Evolutionary conservation across 2,329 filamentous ascomycete genomes (phyloP), one percentile per base, ranked within the genome.

Genomic region (Paraphaeosphaeria sporulosa): DNA sequence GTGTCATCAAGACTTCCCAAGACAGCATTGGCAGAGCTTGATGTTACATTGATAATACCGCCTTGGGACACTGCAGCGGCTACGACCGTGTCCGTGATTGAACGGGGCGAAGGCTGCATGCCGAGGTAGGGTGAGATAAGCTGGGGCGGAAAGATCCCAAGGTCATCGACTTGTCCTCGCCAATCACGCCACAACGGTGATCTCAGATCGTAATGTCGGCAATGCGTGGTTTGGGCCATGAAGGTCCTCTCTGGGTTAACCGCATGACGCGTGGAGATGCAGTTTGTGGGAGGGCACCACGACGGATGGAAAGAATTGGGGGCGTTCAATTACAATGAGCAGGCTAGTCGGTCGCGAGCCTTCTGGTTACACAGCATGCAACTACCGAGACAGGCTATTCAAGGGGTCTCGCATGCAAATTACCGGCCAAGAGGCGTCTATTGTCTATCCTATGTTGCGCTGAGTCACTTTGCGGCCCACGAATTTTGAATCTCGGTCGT

Each of bases 401-500:
- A 8, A 12, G 30, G 30, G 30, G 30, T 32, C 8, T 32, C 30
- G 30, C 30, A 8, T 2, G 30, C 8, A 21, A 6, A 21, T 44
- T 44, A 23, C 42, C 42, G 19, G 42, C 19, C n/a, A n/a, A n/a
- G 7, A 23, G 8, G 42, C 19, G 12, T 23, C 42, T 43, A 43
- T 43, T 43, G 8, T 17, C 10, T 17, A 40, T 6, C 38, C 19
- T 23, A 44, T 6, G 9, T 19, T 19, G 19, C 42, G 19, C 42
- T 44, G n/a, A 10, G 7, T 21, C 12, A 44, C 8, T 44, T 44
- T 13, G 19, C 2, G 27, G 27, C 23, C 47, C 47, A 49, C n/a
- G 47, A 49, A 49, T 49, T 49, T 27, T 49, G 47, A 17, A 49
- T 49, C 27, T 49, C 47, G 1, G 47, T 49, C 47, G 47, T 49